A percentile compares a stretch with the other conserved stretches of the same genome.
phyloP scores from a whole-genome alignment of 768 basidiomycete species.

The Tulasnella sp. region DNA sequence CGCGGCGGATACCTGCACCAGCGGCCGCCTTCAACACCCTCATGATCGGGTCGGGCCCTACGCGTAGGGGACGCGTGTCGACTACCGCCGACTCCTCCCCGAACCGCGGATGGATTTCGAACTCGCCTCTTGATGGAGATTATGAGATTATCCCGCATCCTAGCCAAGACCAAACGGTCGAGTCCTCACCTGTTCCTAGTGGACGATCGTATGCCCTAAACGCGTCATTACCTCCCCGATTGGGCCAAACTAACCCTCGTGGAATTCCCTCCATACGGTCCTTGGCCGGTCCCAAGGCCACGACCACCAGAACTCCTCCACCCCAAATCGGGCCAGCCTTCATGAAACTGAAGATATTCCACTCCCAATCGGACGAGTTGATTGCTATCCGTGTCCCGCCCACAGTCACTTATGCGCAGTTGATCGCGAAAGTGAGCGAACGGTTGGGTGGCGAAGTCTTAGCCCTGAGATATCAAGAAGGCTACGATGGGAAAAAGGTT shows the following conservation, averaged over 20 bases:
- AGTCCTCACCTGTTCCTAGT: neutral
- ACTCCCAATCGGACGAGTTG: slow-evolving; percentile 86
- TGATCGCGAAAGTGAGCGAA: slow-evolving; percentile 88
- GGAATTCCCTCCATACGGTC: slow-evolving; percentile 14
- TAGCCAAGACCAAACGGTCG: neutral
- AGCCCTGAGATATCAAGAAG: slow-evolving; percentile 70
- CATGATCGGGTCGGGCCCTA: neutral
- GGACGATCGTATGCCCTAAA: slow-evolving; percentile 8
- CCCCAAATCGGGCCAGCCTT: slow-evolving; percentile 51
- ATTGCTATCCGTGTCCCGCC: slow-evolving; percentile 98
- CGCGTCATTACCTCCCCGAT: slow-evolving; percentile 5
- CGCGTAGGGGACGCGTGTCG: neutral
- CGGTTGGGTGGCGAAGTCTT: slow-evolving; percentile 72
- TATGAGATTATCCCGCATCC: neutral
- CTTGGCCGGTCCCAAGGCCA: slow-evolving; percentile 6
- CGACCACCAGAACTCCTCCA: neutral
- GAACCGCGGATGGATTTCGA: neutral
- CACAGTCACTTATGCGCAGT: slow-evolving; percentile 73
- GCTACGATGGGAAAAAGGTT: slow-evolving; percentile 40
- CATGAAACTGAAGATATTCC: slow-evolving; percentile 98
- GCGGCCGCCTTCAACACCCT: neutral
- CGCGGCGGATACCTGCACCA: neutral
- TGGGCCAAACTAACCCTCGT: neutral
- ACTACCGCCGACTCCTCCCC: neutral
- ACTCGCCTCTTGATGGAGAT: neutral